Evolutionary conservation across 163 green algal genomes (phyloP).

Genomic region (Coccomyxa subellipsoidea): DNA sequence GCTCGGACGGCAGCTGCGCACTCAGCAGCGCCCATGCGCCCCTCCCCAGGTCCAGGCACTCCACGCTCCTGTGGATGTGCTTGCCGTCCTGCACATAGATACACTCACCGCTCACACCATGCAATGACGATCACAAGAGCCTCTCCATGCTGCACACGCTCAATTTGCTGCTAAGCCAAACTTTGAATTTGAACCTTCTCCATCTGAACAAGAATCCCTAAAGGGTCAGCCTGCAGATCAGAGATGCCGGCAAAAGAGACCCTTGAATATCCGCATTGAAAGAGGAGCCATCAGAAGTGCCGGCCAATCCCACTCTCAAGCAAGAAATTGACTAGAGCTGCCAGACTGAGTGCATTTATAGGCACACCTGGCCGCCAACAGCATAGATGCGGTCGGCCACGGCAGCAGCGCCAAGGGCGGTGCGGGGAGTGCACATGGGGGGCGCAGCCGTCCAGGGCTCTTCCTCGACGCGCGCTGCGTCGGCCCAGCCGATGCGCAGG

Average conservation of each 20-base stretch:
- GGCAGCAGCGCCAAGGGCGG: constrained; percentile 29
- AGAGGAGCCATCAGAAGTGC: too few species aligned
- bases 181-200: too few species aligned
- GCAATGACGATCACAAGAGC: too few species aligned
- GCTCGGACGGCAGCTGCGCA: constrained; percentile 14
- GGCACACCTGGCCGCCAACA: constrained; percentile 32
- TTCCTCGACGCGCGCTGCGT: neutral
- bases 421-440: constrained; percentile 26
- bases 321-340: too few species aligned
- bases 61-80: constrained; percentile 24
- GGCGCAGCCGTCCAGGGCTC: constrained; percentile 12
- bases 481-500: neutral
- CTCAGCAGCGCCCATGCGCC: constrained; percentile 21
- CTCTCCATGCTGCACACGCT: too few species aligned
- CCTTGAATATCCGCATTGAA: too few species aligned
- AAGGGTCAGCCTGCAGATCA: too few species aligned
- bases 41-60: constrained; percentile 13
- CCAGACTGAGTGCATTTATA: too few species aligned
- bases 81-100: neutral
- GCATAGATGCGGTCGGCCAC: constrained; percentile 35
- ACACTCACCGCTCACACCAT: neutral
- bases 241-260: too few species aligned
- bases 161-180: too few species aligned
- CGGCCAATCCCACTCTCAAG: too few species aligned
- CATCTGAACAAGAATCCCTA: too few species aligned